A percentile compares a stretch with the other conserved stretches of the same genome.
phyloP scores from a whole-genome alignment of 495 filamentous ascomycete species.

The Xylona heveae region DNA sequence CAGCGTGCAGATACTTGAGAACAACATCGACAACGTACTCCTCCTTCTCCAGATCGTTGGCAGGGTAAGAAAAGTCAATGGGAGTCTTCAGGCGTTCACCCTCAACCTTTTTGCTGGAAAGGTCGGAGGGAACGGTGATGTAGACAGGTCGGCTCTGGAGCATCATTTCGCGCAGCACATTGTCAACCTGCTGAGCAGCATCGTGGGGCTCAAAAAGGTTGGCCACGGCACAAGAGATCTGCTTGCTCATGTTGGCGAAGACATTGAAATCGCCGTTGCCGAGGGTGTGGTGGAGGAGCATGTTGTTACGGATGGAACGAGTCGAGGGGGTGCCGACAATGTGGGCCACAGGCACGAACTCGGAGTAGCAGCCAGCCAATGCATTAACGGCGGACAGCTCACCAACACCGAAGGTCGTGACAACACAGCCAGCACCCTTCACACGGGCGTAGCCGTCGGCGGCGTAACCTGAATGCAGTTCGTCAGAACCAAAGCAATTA shows the following conservation, averaged over 20 bases:
- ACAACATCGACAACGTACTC: conserved; percentile 11
- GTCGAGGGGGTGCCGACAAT: conserved; percentile 56
- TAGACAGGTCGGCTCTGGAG: conserved; percentile 35
- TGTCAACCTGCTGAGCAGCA: conserved; percentile 56
- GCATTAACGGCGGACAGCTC: conserved; percentile 59
- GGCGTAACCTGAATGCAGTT: conserved; percentile 33
- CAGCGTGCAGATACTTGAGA: conserved; percentile 34
- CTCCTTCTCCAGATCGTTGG: conserved; percentile 33
- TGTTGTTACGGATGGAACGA: conserved; percentile 31
- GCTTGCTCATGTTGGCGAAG: conserved; percentile 18
- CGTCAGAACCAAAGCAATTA: neutral
- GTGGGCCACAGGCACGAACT: conserved; percentile 60
- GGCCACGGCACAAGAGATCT: conserved; percentile 40
- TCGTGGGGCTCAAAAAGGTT: conserved; percentile 47
- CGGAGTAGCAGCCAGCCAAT: conserved; percentile 48
- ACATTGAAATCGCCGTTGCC: conserved; percentile 39
- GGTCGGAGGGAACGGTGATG: conserved; percentile 68
- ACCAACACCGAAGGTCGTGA: conserved; percentile 68
- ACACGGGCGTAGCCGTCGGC: conserved; percentile 63
- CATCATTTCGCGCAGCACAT: conserved; percentile 62
- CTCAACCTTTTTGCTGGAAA: conserved; percentile 61
- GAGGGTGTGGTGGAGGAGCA: conserved; percentile 81
- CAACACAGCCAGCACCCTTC: conserved; percentile 40
- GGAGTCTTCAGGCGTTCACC: conserved; percentile 44
- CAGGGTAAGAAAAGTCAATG: conserved; percentile 40